These are phyloP conservation scores for Leccinum uliginosum DNA, from an alignment of 768 basidiomycete genomes.

Conservation along the genomic window DNA sequence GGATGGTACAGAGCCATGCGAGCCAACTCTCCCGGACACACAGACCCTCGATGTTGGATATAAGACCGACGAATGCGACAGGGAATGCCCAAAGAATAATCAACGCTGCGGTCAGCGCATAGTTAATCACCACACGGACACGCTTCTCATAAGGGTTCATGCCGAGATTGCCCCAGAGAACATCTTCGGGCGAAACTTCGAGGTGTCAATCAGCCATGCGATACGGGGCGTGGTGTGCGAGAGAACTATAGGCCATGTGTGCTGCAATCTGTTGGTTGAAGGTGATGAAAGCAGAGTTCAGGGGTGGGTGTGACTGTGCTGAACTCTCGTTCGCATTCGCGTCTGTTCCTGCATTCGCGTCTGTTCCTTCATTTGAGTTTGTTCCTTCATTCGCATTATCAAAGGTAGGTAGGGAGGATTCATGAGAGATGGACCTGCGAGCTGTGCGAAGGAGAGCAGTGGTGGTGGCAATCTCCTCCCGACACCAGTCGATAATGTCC, in stretches of 20 bases:
- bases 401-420: conserved; percentile 18
- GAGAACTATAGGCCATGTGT: conserved; percentile 74
- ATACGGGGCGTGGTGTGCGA: conserved; percentile 80
- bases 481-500: conserved; percentile 89
- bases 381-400: conserved; percentile 19
- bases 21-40: conserved; percentile 67
- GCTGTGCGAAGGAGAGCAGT: conserved; percentile 50
- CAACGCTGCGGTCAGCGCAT: conserved; percentile 70
- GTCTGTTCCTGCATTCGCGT: conserved; percentile 11
- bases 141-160: conserved; percentile 87
- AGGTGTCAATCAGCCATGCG: conserved; percentile 72
- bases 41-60: conserved; percentile 77
- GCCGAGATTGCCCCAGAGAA: conserved; percentile 88
- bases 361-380: conserved; percentile 2
- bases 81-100: conserved; percentile 90
- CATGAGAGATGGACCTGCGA: conserved; percentile 27
- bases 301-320: conserved; percentile 45
- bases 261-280: conserved; percentile 93
- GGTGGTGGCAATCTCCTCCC: conserved; percentile 63
- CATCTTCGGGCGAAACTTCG: conserved; percentile 83
- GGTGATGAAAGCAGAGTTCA: conserved; percentile 79
- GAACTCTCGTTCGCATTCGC: conserved; percentile 7
- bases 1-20: conserved; percentile 77
- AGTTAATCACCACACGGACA: conserved; percentile 62
- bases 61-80: conserved; percentile 77